Conservation (phyloP, 2,329 filamentous ascomycete species). For the Alternaria metachromatica region DNA sequence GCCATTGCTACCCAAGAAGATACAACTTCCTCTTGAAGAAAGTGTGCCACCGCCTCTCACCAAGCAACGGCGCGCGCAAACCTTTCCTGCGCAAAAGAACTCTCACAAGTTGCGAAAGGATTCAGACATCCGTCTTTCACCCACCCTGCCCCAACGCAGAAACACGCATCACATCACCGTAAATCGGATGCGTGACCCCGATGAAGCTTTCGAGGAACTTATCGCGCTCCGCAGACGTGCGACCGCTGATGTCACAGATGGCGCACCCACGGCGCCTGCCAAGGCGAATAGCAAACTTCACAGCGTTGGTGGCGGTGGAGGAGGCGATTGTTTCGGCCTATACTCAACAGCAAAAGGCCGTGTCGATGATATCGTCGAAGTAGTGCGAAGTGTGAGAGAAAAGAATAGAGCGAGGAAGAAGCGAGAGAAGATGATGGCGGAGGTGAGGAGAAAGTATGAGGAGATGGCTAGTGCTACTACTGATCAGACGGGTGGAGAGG, state of each 20-base stretch:
- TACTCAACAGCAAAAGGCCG: background rate
- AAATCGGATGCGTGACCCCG: background rate
- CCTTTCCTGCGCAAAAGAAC: background rate
- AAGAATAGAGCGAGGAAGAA: background rate
- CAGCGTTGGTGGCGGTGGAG: fast-evolving
- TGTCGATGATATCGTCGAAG: background rate
- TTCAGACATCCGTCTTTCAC: background rate
- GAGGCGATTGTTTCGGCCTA: background rate
- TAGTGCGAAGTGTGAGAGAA: background rate
- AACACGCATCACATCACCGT: background rate
- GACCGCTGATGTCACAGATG: background rate
- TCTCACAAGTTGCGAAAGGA: background rate
- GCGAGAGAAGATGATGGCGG: background rate
- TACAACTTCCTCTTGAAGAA: background rate
- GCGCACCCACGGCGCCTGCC: background rate
- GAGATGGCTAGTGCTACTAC: background rate
- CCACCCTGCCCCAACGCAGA: background rate
- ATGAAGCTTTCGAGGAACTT: background rate
- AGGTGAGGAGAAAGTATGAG: background rate
- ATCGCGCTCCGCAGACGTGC: background rate
- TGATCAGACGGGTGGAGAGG: background rate
- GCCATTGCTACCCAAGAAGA: background rate
- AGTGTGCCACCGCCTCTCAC: background rate
- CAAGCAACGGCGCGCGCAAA: background rate
- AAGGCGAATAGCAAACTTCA: fast-evolving